Evolutionary conservation across 2,329 filamentous ascomycete species (phyloP).

Genomic region (Alternaria arbusti): DNA sequence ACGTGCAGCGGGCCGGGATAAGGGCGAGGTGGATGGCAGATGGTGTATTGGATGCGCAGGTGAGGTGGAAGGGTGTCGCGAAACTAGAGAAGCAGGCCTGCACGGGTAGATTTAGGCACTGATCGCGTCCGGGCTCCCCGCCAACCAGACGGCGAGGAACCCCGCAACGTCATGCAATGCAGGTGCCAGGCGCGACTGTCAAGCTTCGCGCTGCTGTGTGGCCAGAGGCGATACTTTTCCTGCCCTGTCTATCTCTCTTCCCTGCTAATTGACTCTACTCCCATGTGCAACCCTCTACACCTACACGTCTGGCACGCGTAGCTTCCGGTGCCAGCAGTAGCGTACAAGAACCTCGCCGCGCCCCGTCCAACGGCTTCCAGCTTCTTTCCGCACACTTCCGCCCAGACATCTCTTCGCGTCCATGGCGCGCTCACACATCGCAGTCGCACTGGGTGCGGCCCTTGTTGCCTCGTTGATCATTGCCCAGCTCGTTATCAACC

Average conservation of each 20-base stretch:
- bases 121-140: slow-evolving; percentile 6
- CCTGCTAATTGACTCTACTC: neutral
- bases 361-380: slow-evolving; percentile 3
- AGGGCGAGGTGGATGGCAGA: slow-evolving; percentile 15
- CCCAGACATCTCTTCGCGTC: slow-evolving; percentile 21
- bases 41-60: slow-evolving; percentile 14
- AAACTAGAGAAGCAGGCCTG: slow-evolving; percentile 5
- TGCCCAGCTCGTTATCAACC: slow-evolving; percentile 41
- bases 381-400: slow-evolving; percentile 22
- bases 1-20: slow-evolving; percentile 3
- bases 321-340: slow-evolving; percentile 4
- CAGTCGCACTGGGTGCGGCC: slow-evolving; percentile 46
- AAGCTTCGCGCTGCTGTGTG: neutral
- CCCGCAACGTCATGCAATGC: slow-evolving; percentile 24
- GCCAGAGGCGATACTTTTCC: neutral
- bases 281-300: neutral
- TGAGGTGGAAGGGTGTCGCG: slow-evolving; percentile 8
- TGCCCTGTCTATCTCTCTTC: neutral
- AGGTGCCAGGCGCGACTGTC: neutral
- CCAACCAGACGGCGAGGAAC: slow-evolving; percentile 14
- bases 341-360: slow-evolving; percentile 2
- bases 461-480: slow-evolving; percentile 43
- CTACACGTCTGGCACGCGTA: neutral
- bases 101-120: slow-evolving; percentile 18
- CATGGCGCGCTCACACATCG: slow-evolving; percentile 51